Conservation (phyloP, 163 green algal species). For the Scenedesmus sp. region DNA sequence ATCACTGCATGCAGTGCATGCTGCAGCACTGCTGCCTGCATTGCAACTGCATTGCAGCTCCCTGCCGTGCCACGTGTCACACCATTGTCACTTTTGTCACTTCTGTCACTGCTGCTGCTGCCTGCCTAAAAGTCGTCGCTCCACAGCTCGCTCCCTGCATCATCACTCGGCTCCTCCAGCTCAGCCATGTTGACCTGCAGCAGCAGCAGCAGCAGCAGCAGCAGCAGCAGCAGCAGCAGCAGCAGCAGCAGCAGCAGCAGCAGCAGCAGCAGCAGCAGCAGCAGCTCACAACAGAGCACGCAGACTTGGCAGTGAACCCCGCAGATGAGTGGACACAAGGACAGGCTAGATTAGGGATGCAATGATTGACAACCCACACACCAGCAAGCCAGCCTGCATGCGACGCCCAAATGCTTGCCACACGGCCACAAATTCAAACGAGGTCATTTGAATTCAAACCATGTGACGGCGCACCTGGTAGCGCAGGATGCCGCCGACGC, state of each 20-base stretch:
- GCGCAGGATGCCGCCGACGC: slow-evolving; percentile 96
- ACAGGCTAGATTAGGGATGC: no score
- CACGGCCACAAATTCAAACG: no score
- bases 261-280: neutral
- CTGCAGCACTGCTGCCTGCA: no score
- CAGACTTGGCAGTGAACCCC: no score
- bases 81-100: no score
- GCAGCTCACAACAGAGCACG: neutral
- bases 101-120: neutral
- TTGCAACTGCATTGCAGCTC: no score
- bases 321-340: no score
- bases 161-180: slow-evolving; percentile 89
- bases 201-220: slow-evolving; percentile 1
- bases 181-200: slow-evolving; percentile 85
- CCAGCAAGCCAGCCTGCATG: no score
- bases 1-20: no score
- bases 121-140: slow-evolving; percentile 85
- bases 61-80: no score
- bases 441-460: neutral
- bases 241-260: neutral
- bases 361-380: no score
- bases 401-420: no score
- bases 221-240: neutral
- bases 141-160: slow-evolving; percentile 78
- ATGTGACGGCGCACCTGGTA: slow-evolving; percentile 81